Base-by-base conservation (phyloP, 139 green algal species). In the Penium margaritaceum region DNA sequence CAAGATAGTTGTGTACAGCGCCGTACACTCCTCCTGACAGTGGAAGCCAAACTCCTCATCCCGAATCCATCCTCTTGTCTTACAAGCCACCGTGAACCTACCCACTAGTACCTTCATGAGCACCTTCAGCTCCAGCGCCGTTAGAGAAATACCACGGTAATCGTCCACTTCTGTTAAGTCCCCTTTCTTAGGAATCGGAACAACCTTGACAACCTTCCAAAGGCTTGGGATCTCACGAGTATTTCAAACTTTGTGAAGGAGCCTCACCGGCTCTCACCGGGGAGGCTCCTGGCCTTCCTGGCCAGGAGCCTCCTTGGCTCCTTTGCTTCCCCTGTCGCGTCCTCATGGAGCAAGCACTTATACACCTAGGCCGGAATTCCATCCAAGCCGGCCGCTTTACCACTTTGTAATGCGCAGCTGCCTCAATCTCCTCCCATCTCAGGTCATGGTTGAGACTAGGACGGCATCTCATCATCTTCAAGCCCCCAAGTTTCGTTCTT, bases 391-490 rank as follows among this genome's bases (percentile, higher is more conserved):
- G 41, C 9, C 12, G 41, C 41, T 12, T 51, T 51, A 21, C 41
- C 41, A 51, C 41, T 21, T 51, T 51, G 41, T 12, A 51, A 21
- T 21, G 41, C 41, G 41, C 41, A 12, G 41, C 41, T 21, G 41
- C 41, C 41, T 7, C 41, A 12, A 51, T 7, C 12, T 51, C 41
- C 9, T 51, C 9, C 41, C 41, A 51, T 21, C 9, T 51, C 9
- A 51, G 41, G 41, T 51, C 41, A 7, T 12, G 9, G 12, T 51
- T 51, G 41, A 51, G 41, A 96, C 91, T 96, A 96, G 87, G 90
- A 96, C 88, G 91, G 90, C 95, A 96, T 96, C 90, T 96, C 91
- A 96, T 96, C 91, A 87, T 96, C 90, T 96, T 96, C 91, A 90
- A 96, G 88, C 90, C 91, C 91, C 91, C 90, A 95, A 95, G 90